Conservation (phyloP, 192 early-diverging fungal genomes). For the Coemansia sp. region DNA sequence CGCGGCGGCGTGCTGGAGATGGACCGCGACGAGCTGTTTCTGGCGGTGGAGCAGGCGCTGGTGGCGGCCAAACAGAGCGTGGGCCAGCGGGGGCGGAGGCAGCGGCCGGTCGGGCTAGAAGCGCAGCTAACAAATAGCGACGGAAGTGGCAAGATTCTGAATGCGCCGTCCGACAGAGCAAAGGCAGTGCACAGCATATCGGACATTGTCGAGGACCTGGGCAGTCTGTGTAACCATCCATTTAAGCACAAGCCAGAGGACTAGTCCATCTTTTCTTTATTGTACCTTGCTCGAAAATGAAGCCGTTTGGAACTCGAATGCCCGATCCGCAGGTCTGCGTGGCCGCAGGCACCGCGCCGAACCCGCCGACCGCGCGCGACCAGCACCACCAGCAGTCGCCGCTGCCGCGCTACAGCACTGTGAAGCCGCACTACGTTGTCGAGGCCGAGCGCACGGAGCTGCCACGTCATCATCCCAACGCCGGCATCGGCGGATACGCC, state of each 20-base stretch:
- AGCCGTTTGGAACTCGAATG: background rate
- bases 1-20: conserved; percentile 19
- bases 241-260: no score
- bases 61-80: conserved; percentile 14
- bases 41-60: conserved; percentile 29
- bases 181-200: conserved; percentile 3
- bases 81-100: background rate
- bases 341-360: conserved; percentile 12
- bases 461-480: conserved; percentile 22
- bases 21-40: conserved; percentile 36
- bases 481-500: conserved; percentile 26
- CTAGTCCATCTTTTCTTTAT: no score
- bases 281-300: background rate
- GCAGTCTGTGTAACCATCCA: no score
- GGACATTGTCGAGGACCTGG: conserved; percentile 19
- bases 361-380: conserved; percentile 16
- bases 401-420: background rate
- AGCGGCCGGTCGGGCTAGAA: background rate
- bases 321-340: conserved; percentile 35
- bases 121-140: background rate
- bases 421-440: conserved; percentile 1
- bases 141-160: conserved; percentile 13
- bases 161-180: background rate
- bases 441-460: background rate
- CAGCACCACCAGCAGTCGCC: conserved; percentile 6